Evolutionary conservation across 179 eudicot genomes (phyloP).

Genomic region (Beta corolliflora): DNA sequence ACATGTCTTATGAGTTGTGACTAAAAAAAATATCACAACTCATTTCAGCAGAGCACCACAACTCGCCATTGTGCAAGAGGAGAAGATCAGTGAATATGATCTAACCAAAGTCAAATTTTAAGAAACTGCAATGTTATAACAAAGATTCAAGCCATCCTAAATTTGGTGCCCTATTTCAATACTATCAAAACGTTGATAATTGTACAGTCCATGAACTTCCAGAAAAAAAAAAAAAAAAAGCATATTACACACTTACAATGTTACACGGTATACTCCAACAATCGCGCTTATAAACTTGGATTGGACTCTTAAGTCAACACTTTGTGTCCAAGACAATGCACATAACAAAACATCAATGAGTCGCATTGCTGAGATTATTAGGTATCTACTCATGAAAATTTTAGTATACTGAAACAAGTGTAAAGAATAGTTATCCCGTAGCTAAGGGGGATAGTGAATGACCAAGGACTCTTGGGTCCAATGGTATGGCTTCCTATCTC

Average conservation of each 20-base stretch:
- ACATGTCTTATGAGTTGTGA: no score
- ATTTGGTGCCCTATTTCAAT: not conserved
- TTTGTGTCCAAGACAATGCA: not conserved
- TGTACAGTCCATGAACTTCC: not conserved
- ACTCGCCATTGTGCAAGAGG: not conserved
- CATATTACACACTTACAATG: not conserved
- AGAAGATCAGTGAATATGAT: not conserved
- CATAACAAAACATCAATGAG: not conserved
- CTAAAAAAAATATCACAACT: no score
- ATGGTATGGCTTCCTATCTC: no score
- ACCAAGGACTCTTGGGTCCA: no score
- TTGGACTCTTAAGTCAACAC: not conserved
- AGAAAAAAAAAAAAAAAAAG: not conserved
- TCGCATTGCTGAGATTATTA: not conserved
- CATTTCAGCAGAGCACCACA: not conserved
- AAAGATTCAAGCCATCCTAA: no score
- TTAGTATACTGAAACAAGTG: not conserved
- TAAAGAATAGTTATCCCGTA: not conserved
- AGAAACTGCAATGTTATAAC: no score
- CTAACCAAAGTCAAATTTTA: not conserved
- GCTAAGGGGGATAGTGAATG: no score
- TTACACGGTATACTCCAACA: not conserved
- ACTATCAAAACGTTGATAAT: not conserved
- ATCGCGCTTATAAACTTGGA: not conserved
- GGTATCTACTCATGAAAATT: not conserved